Base-by-base conservation (phyloP, 2,329 filamentous ascomycete species). In the Cadophora luteo-olivacea region DNA sequence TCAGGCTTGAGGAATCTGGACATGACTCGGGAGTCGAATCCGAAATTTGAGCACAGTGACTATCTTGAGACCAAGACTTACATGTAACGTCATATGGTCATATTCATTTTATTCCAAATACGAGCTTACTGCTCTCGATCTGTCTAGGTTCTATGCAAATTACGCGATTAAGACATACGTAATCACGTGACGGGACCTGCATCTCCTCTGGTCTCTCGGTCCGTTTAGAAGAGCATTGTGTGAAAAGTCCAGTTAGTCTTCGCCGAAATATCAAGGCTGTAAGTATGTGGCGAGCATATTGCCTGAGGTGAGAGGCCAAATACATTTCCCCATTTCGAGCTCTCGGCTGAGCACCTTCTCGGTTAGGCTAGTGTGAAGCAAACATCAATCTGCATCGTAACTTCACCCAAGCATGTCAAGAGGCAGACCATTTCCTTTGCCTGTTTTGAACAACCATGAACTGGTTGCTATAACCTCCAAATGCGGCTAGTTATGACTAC, bases 311-410 rank as follows among this genome's bases (percentile, higher is more conserved):
- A 55, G 25, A 55, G 7, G 16, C 6, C 12, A 4, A 55, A 19
- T 55, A 55, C 25, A 55, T 55, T 55, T 33, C 52, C 52, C 52
- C 4, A 1, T 54, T 55, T 55, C 29, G 52, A 49, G 16, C 29
- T 55, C 52, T 55, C 52, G 52, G 25, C n/a, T 55, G 52, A 33
- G 14, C 52, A 55, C 29, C 25, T 55, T 55, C 52, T 55, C 52
- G 52, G 52, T 55, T 55, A 33, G 25, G 52, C 52, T 55, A 55
- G 52, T 33, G 52, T 55, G 16, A 55, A 16, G 29, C 33, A 55
- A 55, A 55, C 52, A 55, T 55, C 52, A 33, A 7, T 55, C 52
- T 7, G 33, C 16, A 1, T 55, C 14, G 12, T 14, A 49, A 49
- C 19, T 22, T 49, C 45, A 22, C 45, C n/a, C n/a, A 11, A 29